phyloP scores from a whole-genome alignment of 1,284 basidiomycete genomes.

The Termitomyces sp. region DNA sequence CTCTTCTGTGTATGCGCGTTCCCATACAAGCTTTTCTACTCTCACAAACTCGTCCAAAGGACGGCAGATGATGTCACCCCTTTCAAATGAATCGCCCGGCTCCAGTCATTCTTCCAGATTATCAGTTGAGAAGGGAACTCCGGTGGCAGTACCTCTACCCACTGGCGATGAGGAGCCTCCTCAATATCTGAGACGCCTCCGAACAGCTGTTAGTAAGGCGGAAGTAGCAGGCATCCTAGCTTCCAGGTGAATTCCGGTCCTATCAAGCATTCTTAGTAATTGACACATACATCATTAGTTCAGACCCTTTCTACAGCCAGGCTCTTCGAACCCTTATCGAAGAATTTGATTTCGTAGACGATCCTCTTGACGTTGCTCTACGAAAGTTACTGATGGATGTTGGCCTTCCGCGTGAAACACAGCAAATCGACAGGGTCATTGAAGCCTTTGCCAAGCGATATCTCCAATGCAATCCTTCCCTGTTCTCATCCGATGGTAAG shows the following conservation, averaged over 20 bases:
- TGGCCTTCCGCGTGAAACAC: constrained; percentile 89
- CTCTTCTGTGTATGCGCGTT: constrained; percentile 28
- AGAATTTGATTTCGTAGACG: constrained; percentile 76
- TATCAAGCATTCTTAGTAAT: constrained; percentile 3
- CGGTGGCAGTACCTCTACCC: constrained; percentile 11
- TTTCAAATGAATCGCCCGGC: constrained; percentile 18
- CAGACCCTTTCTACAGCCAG: constrained; percentile 66
- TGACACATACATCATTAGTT: constrained; percentile 37
- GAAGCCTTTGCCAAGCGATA: constrained; percentile 92
- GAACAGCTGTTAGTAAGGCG: constrained; percentile 60
- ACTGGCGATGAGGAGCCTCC: constrained; percentile 57
- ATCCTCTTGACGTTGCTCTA: constrained; percentile 89
- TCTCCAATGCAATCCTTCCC: constrained; percentile 74
- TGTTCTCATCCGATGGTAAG: constrained; percentile 77
- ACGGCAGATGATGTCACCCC: not conserved
- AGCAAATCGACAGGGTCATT: constrained; percentile 97
- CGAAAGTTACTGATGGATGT: constrained; percentile 90
- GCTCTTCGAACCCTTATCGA: constrained; percentile 74
- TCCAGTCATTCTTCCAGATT: constrained; percentile 39
- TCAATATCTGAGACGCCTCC: constrained; percentile 66
- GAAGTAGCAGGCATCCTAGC: constrained; percentile 79
- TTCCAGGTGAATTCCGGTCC: constrained; percentile 52
- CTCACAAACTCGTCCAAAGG: not conserved
- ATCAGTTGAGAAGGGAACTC: constrained; percentile 40
- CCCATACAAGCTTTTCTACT: constrained; percentile 9